Evolutionary conservation across 2,329 filamentous ascomycete species (phyloP), one percentile per base, ranked within the genome.

Genomic region (Colletotrichum lini): DNA sequence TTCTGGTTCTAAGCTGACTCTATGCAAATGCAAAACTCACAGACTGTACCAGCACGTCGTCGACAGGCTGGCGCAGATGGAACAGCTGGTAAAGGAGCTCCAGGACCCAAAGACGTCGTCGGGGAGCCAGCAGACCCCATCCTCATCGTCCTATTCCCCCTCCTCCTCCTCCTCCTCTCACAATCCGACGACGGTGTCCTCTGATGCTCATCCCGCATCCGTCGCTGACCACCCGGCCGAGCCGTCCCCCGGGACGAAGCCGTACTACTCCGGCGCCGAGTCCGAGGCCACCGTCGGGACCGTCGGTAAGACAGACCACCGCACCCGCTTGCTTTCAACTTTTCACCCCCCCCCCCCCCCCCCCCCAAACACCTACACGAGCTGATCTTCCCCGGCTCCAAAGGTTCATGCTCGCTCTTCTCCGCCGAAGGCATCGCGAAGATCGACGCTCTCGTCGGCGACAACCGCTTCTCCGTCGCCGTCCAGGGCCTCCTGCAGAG

Each of bases 351-450:
- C n/a, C n/a, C n/a, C n/a, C n/a, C n/a, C n/a, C 23, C 23, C 23
- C 23, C 23, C 23, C 23, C 23, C 2, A 26, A 26, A 26, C 23
- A 26, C 23, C 23, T 26, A 26, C 7, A 7, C 2, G 15, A 7
- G 7, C 15, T 44, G 42, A 44, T 18, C 1, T 18, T 13, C 15
- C 18, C 2, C 18, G 42, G 15, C 7, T 16, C 12, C 15, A 26
- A 26, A 49, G 75, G 59, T 2, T 72, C 68, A 30, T 75, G 73
- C 12, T 75, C 76, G 10, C 72, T 75, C 23, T 78, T 78, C 18
- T 65, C 63, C 8, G 26, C 40, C 15, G 63, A 65, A 21, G 63
- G 63, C 4, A 67, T 67, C 23, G 23, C 64, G 12, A 60, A 67
- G 35, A 67, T 67, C 23, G 64, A 67, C 4, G 30, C 45, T 12